Percentiles rank a stretch among this genome's conserved stretches.
Conservation (phyloP, 345 rosid genomes). For the Gossypium turneri region DNA sequence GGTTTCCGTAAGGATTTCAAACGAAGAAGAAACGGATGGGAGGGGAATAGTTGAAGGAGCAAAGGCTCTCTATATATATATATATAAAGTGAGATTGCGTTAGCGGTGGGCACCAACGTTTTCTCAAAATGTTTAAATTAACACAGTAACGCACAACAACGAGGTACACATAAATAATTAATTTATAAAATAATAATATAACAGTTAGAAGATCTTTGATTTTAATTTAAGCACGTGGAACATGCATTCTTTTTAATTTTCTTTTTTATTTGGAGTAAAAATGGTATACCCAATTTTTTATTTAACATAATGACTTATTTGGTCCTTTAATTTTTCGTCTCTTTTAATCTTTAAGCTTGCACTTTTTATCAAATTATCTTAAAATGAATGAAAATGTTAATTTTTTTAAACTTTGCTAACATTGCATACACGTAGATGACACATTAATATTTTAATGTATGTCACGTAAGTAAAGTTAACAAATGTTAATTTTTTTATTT, state of each 20-base stretch:
- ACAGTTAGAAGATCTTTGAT: too few relatives aligned
- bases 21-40: neutral
- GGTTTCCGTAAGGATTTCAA: neutral
- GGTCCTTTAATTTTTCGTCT: too few relatives aligned
- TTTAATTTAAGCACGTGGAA: conserved; percentile 23
- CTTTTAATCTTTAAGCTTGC: rapidly evolving
- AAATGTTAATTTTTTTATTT: too few relatives aligned
- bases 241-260: neutral
- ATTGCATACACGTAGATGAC: rapidly evolving
- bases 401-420: too few relatives aligned
- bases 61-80: neutral
- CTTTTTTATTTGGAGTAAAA: too few relatives aligned
- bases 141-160: conserved; percentile 16
- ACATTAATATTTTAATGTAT: too few relatives aligned
- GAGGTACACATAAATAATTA: neutral
- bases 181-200: neutral
- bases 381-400: too few relatives aligned
- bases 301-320: too few relatives aligned
- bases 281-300: too few relatives aligned
- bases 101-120: neutral
- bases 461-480: too few relatives aligned
- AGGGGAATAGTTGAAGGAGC: neutral
- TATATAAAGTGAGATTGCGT: neutral
- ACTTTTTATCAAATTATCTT: rapidly evolving
- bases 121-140: neutral